Base-by-base conservation (phyloP, 176 grass and related monocot genomes). In the Cymbopogon citratus region DNA sequence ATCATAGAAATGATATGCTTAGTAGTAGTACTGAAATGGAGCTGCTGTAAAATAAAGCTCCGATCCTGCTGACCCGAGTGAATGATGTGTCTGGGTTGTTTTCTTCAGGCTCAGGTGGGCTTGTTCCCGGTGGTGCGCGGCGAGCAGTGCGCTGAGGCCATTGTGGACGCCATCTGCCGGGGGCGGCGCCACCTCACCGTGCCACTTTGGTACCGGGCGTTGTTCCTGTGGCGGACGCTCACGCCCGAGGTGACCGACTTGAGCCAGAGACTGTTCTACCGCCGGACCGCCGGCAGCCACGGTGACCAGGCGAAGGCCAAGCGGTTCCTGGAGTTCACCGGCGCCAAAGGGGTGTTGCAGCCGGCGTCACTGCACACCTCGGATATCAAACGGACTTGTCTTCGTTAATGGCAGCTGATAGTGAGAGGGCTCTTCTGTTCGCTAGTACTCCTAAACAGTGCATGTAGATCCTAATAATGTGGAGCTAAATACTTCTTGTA, bases 241-340 rank as follows among this genome's bases (percentile, higher is more conserved):
- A 82, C 79, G 33, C 94, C 91, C 0, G 94, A 97, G 82, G 81
- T 97, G 27, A 19, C 27, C 0, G 91, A 91, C 63, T 28, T 87
- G 7, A 84, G 79, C 48, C 90, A 85, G 38, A 71, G 81, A 4
- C 39, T 90, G 89, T 76, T 93, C 43, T 97, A 91, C 65, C 82
- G 81, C 25, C 56, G 74, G 7, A 41, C 44, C 66, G 64, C 86
- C 0, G 77, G 74, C 14, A 46, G 73, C 25, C 12, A 18, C 0
- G 35, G 27, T 10, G 3, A 35, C 18, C 59, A 94, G 25, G 61
- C 48, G 54, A 81, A 29, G 51, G 76, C 75, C 27, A 96, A 77
- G 85, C 82, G 34, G 83, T 62, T 85, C 9, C 36, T 89, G 34
- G 85, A 96, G 59, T 3, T 46, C 57, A 82, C 68, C 27, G 85